These are phyloP conservation scores for Peronospora destructor DNA, from an alignment of 352 stramenopile genomes.

Conservation along the genomic window DNA sequence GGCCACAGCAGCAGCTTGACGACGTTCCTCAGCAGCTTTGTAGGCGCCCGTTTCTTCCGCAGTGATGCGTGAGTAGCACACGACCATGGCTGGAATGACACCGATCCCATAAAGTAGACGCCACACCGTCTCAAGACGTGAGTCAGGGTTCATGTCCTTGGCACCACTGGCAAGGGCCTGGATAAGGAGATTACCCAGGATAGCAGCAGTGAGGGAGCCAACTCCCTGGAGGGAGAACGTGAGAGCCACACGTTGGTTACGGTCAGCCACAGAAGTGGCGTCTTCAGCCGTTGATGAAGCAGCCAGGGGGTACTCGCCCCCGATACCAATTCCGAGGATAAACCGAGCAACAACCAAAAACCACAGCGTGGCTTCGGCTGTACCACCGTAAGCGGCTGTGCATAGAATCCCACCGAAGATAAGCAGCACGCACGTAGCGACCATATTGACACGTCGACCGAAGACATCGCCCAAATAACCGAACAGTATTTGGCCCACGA, in stretches of 20 bases:
- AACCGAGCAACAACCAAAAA: slow-evolving; percentile 50
- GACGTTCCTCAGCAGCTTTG: slow-evolving; percentile 33
- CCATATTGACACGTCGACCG: slow-evolving; percentile 60
- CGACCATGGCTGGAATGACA: slow-evolving; percentile 47
- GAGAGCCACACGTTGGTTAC: slow-evolving; percentile 48
- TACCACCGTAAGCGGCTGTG: slow-evolving; percentile 43
- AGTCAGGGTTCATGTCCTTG: slow-evolving; percentile 30
- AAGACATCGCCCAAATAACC: slow-evolving; percentile 57
- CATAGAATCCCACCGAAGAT: slow-evolving; percentile 64
- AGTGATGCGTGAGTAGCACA: slow-evolving; percentile 57
- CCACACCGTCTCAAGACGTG: slow-evolving; percentile 58
- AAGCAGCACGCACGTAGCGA: slow-evolving; percentile 53
- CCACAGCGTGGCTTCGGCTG: slow-evolving; percentile 38
- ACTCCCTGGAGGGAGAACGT: slow-evolving; percentile 69
- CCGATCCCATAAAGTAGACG: slow-evolving; percentile 57
- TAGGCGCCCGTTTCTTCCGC: slow-evolving; percentile 48
- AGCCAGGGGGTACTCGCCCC: slow-evolving; percentile 44
- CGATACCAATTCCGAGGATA: slow-evolving; percentile 61
- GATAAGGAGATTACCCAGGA: slow-evolving; percentile 60
- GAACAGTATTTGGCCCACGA: slow-evolving; percentile 54
- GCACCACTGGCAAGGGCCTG: slow-evolving; percentile 36
- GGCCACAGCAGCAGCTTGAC: slow-evolving; percentile 3
- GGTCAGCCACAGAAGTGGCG: slow-evolving; percentile 34
- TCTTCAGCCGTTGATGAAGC: slow-evolving; percentile 57
- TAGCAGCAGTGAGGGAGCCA: slow-evolving; percentile 45